Percentiles rank a stretch among this genome's conserved stretches.
Conservation (phyloP, 768 basidiomycete genomes). For the Suillus bovinus region DNA sequence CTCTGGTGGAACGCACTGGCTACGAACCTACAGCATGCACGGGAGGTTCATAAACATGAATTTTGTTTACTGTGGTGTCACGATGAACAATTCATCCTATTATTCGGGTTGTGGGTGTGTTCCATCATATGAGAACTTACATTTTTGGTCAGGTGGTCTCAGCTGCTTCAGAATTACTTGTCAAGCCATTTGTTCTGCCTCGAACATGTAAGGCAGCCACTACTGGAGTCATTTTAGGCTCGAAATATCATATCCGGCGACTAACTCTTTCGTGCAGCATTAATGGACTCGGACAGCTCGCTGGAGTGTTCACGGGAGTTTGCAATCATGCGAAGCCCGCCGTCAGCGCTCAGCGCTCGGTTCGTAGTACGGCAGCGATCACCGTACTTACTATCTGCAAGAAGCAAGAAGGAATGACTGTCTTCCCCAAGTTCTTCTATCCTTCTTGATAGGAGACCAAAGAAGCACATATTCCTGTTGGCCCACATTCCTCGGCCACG, state of each 20-base stretch:
- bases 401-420: neutral
- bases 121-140: neutral
- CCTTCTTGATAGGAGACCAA: no score
- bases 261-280: neutral
- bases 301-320: neutral
- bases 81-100: neutral
- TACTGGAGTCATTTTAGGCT: neutral
- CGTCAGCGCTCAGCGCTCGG: no score
- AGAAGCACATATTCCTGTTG: no score
- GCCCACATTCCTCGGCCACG: no score
- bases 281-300: neutral
- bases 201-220: neutral
- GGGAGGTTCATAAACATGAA: neutral
- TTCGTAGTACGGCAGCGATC: neutral
- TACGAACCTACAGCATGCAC: neutral
- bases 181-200: neutral
- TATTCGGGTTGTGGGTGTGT: neutral
- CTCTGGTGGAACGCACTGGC: no score
- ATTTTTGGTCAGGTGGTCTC: neutral
- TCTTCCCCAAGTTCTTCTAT: no score
- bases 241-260: neutral
- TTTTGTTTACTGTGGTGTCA: neutral
- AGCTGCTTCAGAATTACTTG: neutral
- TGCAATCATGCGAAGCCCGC: neutral
- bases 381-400: neutral